phyloP scores from a whole-genome alignment of 768 basidiomycete genomes.

The Agrocybe pediades region DNA sequence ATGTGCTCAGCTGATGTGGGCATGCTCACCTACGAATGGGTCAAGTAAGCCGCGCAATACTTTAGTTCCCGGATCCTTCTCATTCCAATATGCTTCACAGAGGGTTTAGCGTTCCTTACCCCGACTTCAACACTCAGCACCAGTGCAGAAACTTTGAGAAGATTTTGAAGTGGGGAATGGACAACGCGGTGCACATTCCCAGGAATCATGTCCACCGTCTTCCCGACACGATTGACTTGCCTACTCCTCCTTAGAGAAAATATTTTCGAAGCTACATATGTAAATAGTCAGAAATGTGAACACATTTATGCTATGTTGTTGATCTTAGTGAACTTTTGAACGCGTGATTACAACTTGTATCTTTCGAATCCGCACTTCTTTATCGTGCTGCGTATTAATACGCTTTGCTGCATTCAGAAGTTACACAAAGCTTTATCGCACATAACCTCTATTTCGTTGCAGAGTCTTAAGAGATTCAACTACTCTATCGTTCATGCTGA shows the following conservation, averaged over 20 bases:
- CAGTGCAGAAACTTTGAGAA: constrained; percentile 11
- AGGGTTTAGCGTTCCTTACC: constrained; percentile 11
- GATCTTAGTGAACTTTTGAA: too few relatives aligned
- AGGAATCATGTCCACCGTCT: constrained; percentile 2
- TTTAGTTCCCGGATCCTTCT: neutral
- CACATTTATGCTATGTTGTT: too few relatives aligned
- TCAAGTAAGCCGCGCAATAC: constrained; percentile 1
- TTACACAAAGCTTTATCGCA: too few relatives aligned
- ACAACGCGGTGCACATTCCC: constrained; percentile 2
- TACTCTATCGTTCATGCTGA: too few relatives aligned
- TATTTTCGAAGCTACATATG: too few relatives aligned
- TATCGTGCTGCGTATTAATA: too few relatives aligned
- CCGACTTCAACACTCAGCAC: constrained; percentile 10
- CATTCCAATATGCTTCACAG: neutral
- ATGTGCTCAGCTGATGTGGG: constrained; percentile 12
- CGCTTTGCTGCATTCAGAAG: too few relatives aligned
- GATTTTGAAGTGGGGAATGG: constrained; percentile 7
- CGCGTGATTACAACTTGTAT: too few relatives aligned
- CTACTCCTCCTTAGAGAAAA: neutral
- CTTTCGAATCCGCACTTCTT: too few relatives aligned
- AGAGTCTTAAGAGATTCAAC: too few relatives aligned
- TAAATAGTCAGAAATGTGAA: too few relatives aligned
- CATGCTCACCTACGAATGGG: constrained; percentile 14
- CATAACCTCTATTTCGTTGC: too few relatives aligned
- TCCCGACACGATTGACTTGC: neutral